A percentile compares a stretch with the other conserved stretches of the same genome.
phyloP scores from a whole-genome alignment of 257 asterid species.

The Anisodus tanguticus region DNA sequence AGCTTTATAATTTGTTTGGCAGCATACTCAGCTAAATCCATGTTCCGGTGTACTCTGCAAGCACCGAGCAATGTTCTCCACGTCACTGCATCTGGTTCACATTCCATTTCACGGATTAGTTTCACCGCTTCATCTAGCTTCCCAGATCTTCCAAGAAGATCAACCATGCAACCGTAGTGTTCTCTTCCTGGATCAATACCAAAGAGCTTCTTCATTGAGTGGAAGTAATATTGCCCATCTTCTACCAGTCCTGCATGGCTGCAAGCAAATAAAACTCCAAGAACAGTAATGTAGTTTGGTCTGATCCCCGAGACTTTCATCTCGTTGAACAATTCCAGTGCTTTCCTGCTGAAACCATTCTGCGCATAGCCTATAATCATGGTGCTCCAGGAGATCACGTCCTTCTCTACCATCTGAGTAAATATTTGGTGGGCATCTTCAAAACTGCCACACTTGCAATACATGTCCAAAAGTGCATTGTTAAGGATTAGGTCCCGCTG shows the following conservation, averaged over 20 bases:
- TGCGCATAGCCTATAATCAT: conserved; percentile 93
- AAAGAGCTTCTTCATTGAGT: conserved; percentile 66
- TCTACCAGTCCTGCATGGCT: conserved; percentile 87
- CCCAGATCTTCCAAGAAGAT: conserved; percentile 91
- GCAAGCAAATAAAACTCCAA: conserved; percentile 91
- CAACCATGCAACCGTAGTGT: conserved; percentile 92
- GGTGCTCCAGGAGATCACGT: conserved; percentile 94
- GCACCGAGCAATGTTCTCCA: conserved; percentile 95
- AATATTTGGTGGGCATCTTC: conserved; percentile 65
- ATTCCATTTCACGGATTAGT: conserved; percentile 67
- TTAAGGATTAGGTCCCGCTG: conserved; percentile 69
- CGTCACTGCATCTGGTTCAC: conserved; percentile 77
- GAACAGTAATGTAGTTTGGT: conserved; percentile 71
- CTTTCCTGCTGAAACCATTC: conserved; percentile 80
- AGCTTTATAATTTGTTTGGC: conserved; percentile 72
- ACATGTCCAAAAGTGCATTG: conserved; percentile 92
- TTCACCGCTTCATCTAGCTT: conserved; percentile 74
- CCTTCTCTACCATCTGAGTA: conserved; percentile 66
- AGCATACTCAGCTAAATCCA: conserved; percentile 82
- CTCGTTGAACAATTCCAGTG: conserved; percentile 65
- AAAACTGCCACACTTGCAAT: conserved; percentile 87
- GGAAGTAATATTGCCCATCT: conserved; percentile 65
- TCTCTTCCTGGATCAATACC: conserved; percentile 82
- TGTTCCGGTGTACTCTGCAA: conserved; percentile 76
- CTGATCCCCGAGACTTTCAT: conserved; percentile 62